Evolutionary conservation across 768 basidiomycete genomes (phyloP).

Genomic region (Myochromella boudieri): DNA sequence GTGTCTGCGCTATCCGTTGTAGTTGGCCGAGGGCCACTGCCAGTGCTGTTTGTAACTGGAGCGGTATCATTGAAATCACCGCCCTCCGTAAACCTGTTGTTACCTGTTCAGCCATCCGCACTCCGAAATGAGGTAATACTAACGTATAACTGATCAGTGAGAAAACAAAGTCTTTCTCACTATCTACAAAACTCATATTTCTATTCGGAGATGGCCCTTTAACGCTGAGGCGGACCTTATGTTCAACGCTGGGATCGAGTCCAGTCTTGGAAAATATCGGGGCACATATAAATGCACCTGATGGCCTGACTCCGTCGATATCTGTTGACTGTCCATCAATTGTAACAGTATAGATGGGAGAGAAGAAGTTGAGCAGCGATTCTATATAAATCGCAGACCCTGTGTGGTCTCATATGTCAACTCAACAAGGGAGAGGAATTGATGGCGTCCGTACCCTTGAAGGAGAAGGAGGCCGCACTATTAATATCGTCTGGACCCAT

Average conservation of each 20-base stretch:
- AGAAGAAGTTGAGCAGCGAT: conserved; percentile 18
- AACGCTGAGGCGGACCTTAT: conserved; percentile 22
- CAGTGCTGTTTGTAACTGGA: too few species aligned
- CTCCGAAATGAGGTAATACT: too few species aligned
- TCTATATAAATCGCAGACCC: conserved; percentile 27
- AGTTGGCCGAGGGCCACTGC: too few species aligned
- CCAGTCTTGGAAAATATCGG: conserved; percentile 22
- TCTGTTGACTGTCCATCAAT: conserved; percentile 24
- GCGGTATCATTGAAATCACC: too few species aligned
- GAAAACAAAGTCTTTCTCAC: conserved; percentile 16
- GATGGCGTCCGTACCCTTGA: conserved; percentile 21
- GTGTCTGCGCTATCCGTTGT: too few species aligned
- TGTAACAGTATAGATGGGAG: conserved; percentile 22
- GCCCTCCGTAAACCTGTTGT: too few species aligned
- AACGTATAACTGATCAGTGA: conserved; percentile 23
- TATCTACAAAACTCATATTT: conserved; percentile 9
- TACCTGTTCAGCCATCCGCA: too few species aligned
- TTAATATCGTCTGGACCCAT: conserved; percentile 17
- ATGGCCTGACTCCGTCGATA: conserved; percentile 21
- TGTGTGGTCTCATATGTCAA: conserved; percentile 1
- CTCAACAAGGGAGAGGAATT: background rate
- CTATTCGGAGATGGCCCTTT: conserved; percentile 21
- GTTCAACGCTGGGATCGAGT: conserved; percentile 22
- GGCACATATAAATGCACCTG: conserved; percentile 18
- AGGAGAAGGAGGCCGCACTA: conserved; percentile 21